These are phyloP conservation scores for Scenedesmus sp. DNA, from an alignment of 163 green algal species.

Conservation along the genomic window DNA sequence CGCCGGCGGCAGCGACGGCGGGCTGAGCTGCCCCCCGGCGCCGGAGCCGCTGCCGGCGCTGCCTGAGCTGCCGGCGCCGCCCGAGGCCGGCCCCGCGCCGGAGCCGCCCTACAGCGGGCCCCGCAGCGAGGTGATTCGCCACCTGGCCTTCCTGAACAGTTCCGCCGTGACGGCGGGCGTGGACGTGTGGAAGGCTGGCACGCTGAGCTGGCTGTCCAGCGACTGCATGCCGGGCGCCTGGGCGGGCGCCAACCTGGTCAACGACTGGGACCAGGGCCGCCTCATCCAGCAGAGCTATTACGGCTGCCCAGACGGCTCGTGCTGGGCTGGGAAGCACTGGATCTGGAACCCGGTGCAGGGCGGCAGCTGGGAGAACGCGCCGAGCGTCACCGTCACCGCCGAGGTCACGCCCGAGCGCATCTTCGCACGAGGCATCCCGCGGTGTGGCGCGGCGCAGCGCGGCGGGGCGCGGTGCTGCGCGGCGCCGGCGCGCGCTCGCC, in stretches of 20 bases:
- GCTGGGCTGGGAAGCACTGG: background rate
- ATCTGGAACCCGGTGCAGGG: conserved; percentile 10
- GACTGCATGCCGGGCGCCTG: background rate
- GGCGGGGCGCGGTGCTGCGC: no score
- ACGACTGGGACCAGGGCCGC: conserved; percentile 1
- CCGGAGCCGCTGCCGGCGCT: background rate
- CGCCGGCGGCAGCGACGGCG: background rate
- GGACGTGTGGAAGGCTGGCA: background rate
- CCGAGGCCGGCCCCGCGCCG: background rate
- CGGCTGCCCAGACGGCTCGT: conserved; percentile 4
- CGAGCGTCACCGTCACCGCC: background rate
- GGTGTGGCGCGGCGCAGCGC: background rate
- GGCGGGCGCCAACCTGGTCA: background rate
- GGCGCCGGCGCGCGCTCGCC: background rate
- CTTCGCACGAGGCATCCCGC: background rate
- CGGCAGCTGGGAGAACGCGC: conserved; percentile 1
- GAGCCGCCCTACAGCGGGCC: background rate
- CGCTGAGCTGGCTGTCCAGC: background rate
- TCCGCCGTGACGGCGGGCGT: background rate
- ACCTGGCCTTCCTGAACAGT: background rate
- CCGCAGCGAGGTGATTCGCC: background rate
- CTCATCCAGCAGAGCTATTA: conserved; percentile 10
- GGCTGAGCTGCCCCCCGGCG: background rate
- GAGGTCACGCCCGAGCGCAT: conserved; percentile 1
- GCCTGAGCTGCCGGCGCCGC: background rate